These are phyloP conservation scores for Saccharomycopsis crataegensis DNA, from an alignment of 1,139 yeast genomes.

Conservation along the genomic window DNA sequence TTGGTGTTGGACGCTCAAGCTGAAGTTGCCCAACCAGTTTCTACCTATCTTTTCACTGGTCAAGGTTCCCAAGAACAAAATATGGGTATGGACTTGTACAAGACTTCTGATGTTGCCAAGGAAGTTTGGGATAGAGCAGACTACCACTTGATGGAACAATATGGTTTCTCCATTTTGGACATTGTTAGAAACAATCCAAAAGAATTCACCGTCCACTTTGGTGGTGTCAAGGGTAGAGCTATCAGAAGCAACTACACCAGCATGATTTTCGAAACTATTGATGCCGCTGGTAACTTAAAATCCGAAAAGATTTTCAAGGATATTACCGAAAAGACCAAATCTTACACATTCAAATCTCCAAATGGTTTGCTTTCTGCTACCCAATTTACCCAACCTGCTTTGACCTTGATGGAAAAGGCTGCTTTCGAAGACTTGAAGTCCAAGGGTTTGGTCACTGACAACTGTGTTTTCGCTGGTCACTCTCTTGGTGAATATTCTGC, in stretches of 20 bases:
- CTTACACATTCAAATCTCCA: constrained; percentile 84
- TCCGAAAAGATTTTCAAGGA: constrained; percentile 94
- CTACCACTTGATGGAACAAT: constrained; percentile 80
- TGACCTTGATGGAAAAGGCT: constrained; percentile 98
- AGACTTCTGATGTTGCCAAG: constrained; percentile 84
- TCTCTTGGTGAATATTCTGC: constrained; percentile 99
- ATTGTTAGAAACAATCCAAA: constrained; percentile 95
- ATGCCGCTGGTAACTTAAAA: constrained; percentile 72
- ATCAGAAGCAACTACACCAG: constrained; percentile 91
- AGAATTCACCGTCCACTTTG: constrained; percentile 91
- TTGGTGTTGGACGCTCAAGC: constrained; percentile 90
- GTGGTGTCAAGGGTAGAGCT: constrained; percentile 95
- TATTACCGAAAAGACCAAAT: constrained; percentile 72
- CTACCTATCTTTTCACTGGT: constrained; percentile 96
- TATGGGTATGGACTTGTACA: constrained; percentile 99
- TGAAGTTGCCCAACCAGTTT: constrained; percentile 95
- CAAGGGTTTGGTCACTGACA: constrained; percentile 91
- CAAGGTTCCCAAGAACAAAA: constrained; percentile 99
- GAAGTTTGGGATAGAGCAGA: constrained; percentile 99
- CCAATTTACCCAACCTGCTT: constrained; percentile 98
- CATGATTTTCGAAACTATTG: constrained; percentile 96
- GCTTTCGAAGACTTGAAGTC: constrained; percentile 95
- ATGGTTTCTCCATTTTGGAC: constrained; percentile 94
- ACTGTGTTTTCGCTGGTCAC: constrained; percentile 96
- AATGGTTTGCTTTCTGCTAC: constrained; percentile 96